Evolutionary conservation across 2,329 filamentous ascomycete genomes (phyloP).

Genomic region (Alternaria longipes): DNA sequence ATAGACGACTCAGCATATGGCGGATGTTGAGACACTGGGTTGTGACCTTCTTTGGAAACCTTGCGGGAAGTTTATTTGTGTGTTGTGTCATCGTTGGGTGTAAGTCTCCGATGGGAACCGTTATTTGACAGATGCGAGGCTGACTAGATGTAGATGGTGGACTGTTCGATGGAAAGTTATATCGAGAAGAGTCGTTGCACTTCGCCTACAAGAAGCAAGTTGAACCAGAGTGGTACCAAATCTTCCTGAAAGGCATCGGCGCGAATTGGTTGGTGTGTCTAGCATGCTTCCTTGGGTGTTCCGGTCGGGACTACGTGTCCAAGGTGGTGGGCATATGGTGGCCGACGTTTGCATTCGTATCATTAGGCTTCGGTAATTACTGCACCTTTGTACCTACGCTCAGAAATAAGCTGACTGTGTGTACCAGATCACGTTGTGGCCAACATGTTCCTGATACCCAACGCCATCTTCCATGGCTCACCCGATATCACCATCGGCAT

Average conservation of each 20-base stretch:
- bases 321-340: slow-evolving; percentile 43
- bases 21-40: slow-evolving; percentile 56
- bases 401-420: not conserved
- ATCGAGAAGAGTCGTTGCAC: slow-evolving; percentile 25
- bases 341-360: slow-evolving; percentile 37
- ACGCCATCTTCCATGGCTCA: slow-evolving; percentile 35
- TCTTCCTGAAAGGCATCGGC: slow-evolving; percentile 35
- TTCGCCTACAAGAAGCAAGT: slow-evolving; percentile 32
- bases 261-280: slow-evolving; percentile 37
- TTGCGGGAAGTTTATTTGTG: slow-evolving; percentile 60
- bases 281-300: slow-evolving; percentile 32
- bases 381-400: not conserved
- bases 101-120: slow-evolving; percentile 31
- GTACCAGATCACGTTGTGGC: slow-evolving; percentile 36
- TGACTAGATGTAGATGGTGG: slow-evolving; percentile 52
- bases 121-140: not conserved
- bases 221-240: slow-evolving; percentile 25
- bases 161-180: slow-evolving; percentile 49
- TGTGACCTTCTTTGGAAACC: slow-evolving; percentile 60
- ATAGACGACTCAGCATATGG: slow-evolving; percentile 40
- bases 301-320: slow-evolving; percentile 29
- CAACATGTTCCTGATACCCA: slow-evolving; percentile 43
- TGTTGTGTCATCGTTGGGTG: slow-evolving; percentile 61
- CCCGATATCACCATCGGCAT: slow-evolving; percentile 31
- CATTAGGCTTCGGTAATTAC: slow-evolving; percentile 28